phyloP scores from a whole-genome alignment of 2,329 filamentous ascomycete genomes.

The Scortechinia acanthostroma region DNA sequence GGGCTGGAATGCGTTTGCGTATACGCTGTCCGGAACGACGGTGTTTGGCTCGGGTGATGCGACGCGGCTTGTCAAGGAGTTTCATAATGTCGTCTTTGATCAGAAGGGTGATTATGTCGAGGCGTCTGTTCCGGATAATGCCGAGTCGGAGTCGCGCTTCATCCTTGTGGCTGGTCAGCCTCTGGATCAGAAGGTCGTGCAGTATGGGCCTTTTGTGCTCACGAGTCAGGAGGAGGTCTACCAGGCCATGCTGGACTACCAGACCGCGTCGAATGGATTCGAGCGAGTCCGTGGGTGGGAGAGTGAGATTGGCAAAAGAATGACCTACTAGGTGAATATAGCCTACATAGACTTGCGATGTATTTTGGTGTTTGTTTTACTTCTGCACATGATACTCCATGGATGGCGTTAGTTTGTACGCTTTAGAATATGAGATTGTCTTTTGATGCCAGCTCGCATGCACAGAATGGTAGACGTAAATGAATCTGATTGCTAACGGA shows the following conservation, averaged over 20 bases:
- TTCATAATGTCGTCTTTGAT: constrained; percentile 85
- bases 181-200: constrained; percentile 72
- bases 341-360: not conserved
- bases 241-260: constrained; percentile 71
- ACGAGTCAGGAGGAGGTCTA: constrained; percentile 66
- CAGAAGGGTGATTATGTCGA: constrained; percentile 70
- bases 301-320: constrained; percentile 79
- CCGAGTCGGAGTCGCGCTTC: constrained; percentile 48
- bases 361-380: not conserved
- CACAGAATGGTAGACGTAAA: too few relatives aligned
- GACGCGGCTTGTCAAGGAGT: constrained; percentile 53
- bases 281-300: constrained; percentile 74
- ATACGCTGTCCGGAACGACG: constrained; percentile 70
- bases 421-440: too few relatives aligned
- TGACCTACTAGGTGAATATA: constrained; percentile 31
- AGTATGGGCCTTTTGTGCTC: constrained; percentile 82
- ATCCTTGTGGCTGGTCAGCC: constrained; percentile 75
- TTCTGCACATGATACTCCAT: too few relatives aligned
- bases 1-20: constrained; percentile 86
- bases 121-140: constrained; percentile 60
- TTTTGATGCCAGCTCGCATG: too few relatives aligned
- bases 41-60: constrained; percentile 47
- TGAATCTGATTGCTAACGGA: too few relatives aligned
- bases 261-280: constrained; percentile 69
- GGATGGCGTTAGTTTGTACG: too few relatives aligned